Evolutionary conservation across 2,329 filamentous ascomycete genomes (phyloP), one percentile per base, ranked within the genome.

Genomic region (Beauveria varroae): DNA sequence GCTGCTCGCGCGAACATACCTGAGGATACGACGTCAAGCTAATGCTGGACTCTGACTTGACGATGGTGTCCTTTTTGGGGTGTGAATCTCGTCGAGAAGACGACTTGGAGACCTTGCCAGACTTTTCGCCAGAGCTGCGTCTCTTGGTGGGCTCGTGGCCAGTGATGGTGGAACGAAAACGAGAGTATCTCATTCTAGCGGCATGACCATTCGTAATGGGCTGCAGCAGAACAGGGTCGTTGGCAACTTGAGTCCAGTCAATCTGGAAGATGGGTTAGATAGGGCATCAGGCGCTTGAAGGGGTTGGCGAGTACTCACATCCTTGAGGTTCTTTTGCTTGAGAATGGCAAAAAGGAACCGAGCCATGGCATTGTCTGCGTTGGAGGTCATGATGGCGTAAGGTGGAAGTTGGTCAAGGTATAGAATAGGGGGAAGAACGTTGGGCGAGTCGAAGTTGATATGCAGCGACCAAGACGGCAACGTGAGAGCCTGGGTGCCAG

Each of bases 151-250:
- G 77, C 67, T 81, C 76, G 47, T 76, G 70, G 28, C 79, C 79
- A 9, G 78, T 69, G 67, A 85, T 76, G 12, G 77, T 72, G 10
- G 74, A 68, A 30, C 75, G 73, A 68, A 84, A 84, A 41, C 83
- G 78, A 16, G 81, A 80, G 69, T 79, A 86, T 60, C 83, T 76
- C 83, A 86, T 86, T 53, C 83, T 79, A 37, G 83, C 83, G 34
- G 83, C 83, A 69, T 86, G 83, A 50, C 83, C 83, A 67, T 85
- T 86, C 64, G 81, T 78, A 63, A 85, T 85, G 65, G 78, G 74
- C 55, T 83, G 76, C 26, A 78, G 64, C 10, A 86, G 75, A 53
- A 82, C 76, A 22, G 82, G 81, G 63, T 84, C 80, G 41, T 75
- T 70, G 58, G 83, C 83, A 50, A 86, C 83, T 68, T 77, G 71